Percentiles rank a stretch among this genome's conserved stretches.
These are phyloP conservation scores for Sugiyamaella smithiae DNA, from an alignment of 805 yeast species.

Conservation along the genomic window DNA sequence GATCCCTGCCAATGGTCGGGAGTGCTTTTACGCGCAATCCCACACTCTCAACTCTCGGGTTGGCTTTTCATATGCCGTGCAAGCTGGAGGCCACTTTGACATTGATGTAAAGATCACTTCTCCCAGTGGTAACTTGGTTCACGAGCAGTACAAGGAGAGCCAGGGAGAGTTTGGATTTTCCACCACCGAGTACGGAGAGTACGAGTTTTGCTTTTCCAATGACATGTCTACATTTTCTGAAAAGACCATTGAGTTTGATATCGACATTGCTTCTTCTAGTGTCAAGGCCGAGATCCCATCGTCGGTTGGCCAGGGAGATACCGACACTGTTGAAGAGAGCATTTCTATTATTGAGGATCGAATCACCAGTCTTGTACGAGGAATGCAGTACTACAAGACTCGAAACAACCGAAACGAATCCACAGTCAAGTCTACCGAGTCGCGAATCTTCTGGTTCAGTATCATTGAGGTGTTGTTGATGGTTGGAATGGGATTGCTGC, in stretches of 20 bases:
- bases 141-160: constrained; percentile 57
- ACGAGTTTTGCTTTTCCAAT: constrained; percentile 81
- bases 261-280: constrained; percentile 44
- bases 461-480: constrained; percentile 66
- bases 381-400: constrained; percentile 76
- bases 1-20: constrained; percentile 69
- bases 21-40: constrained; percentile 72
- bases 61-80: constrained; percentile 80
- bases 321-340: constrained; percentile 33
- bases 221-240: constrained; percentile 79
- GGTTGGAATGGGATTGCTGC: constrained; percentile 73
- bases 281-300: constrained; percentile 63
- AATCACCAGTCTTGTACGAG: constrained; percentile 31
- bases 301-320: constrained; percentile 28
- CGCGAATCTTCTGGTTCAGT: constrained; percentile 74
- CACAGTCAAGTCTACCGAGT: constrained; percentile 76
- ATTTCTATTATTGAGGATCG: constrained; percentile 30
- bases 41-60: constrained; percentile 56
- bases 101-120: constrained; percentile 60
- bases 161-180: constrained; percentile 77
- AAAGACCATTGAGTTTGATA: constrained; percentile 81
- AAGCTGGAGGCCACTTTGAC: constrained; percentile 76
- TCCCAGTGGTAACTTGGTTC: constrained; percentile 55
- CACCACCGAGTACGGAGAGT: constrained; percentile 71
- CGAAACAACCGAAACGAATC: constrained; percentile 90